phyloP scores from a whole-genome alignment of 2,329 filamentous ascomycete species.

The Aspergillus flavus region DNA sequence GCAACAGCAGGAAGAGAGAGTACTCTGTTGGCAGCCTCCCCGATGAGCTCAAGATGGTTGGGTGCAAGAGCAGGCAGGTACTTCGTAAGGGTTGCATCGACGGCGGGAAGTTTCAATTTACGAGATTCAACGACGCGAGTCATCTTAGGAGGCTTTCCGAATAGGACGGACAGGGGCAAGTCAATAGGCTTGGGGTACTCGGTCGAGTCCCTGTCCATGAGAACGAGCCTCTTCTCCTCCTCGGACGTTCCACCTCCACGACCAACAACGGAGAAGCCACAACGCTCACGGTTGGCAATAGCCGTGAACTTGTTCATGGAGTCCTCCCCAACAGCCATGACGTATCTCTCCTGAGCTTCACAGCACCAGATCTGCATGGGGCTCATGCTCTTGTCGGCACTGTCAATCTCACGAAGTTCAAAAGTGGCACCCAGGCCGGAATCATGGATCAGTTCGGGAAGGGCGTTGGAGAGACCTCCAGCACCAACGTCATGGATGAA shows the following conservation, averaged over 20 bases:
- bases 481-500: conserved; percentile 98
- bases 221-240: conserved; percentile 71
- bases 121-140: conserved; percentile 72
- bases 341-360: conserved; percentile 95
- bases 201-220: conserved; percentile 78
- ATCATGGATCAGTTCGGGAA: conserved; percentile 90
- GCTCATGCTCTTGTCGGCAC: conserved; percentile 86
- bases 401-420: conserved; percentile 92
- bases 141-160: conserved; percentile 84
- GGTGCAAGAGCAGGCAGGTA: conserved; percentile 63
- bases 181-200: conserved; percentile 80
- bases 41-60: conserved; percentile 50
- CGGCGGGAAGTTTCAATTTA: conserved; percentile 67
- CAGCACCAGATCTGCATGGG: conserved; percentile 98
- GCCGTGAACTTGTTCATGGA: conserved; percentile 72
- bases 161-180: conserved; percentile 83
- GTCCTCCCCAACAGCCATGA: conserved; percentile 81
- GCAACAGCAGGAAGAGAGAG: conserved; percentile 85
- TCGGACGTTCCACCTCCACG: conserved; percentile 67
- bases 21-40: conserved; percentile 77
- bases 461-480: conserved; percentile 79
- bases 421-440: conserved; percentile 88
- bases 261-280: conserved; percentile 89
- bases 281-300: conserved; percentile 79
- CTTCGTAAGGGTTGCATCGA: conserved; percentile 72